These are phyloP conservation scores for Colletotrichum eremochloae DNA, from an alignment of 2,329 filamentous ascomycete genomes.

Conservation along the genomic window DNA sequence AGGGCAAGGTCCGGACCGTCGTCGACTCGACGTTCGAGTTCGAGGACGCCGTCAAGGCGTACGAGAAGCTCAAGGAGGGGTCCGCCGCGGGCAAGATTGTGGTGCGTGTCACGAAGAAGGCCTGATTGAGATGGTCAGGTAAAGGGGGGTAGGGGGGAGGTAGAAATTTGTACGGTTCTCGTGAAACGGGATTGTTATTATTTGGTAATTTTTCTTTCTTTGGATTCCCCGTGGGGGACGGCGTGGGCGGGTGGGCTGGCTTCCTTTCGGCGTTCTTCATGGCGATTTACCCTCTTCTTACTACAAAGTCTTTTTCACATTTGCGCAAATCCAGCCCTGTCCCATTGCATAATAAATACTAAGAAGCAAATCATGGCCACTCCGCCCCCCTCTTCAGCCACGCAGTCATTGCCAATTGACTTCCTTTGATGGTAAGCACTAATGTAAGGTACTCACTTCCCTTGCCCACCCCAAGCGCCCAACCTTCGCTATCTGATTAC, in stretches of 20 bases:
- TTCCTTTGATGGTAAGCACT: conserved; percentile 25
- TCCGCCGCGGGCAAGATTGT: conserved; percentile 74
- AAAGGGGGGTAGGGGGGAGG: no score
- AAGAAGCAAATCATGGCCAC: no score
- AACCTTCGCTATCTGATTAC: neutral
- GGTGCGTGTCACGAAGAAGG: conserved; percentile 45
- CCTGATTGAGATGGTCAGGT: conserved; percentile 4
- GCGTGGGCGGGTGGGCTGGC: neutral
- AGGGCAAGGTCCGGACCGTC: conserved; percentile 69
- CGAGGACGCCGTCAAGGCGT: conserved; percentile 68
- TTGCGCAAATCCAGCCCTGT: no score
- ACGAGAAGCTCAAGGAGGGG: conserved; percentile 69
- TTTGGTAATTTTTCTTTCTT: neutral
- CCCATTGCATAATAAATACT: no score
- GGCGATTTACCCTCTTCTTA: neutral
- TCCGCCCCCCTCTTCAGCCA: no score
- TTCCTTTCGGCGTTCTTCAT: neutral
- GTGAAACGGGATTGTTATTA: neutral
- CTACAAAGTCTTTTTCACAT: neutral
- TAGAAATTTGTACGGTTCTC: neutral
- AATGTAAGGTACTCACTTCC: conserved; percentile 14
- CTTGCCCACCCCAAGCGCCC: no score
- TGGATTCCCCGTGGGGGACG: no score
- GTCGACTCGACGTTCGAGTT: conserved; percentile 69
- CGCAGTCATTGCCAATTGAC: neutral